A percentile compares a stretch with the other conserved stretches of the same genome.
phyloP scores from a whole-genome alignment of 768 basidiomycete species.

The Suillus subaureus region DNA sequence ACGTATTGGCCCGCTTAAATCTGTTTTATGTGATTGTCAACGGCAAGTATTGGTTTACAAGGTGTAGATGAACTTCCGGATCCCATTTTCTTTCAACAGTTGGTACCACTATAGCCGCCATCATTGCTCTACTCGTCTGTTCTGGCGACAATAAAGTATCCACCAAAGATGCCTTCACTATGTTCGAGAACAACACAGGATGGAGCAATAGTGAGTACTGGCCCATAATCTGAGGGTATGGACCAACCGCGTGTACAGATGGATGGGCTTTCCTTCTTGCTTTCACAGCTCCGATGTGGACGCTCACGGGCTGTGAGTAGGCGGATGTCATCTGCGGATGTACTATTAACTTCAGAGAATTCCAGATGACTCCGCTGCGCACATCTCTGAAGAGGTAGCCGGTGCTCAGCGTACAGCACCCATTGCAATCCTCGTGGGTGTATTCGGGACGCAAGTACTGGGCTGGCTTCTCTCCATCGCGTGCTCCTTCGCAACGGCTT shows the following conservation, averaged over 20 bases:
- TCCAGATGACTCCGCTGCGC: conserved; percentile 74
- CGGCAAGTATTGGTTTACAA: conserved; percentile 37
- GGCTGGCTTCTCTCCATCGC: conserved; percentile 71
- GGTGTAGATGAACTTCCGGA: conserved; percentile 5
- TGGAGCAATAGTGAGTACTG: conserved; percentile 57
- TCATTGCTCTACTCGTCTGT: conserved; percentile 58
- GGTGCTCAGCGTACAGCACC: conserved; percentile 67
- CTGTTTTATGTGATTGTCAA: conserved; percentile 70
- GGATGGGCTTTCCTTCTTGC: conserved; percentile 76
- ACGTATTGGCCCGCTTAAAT: conserved; percentile 66
- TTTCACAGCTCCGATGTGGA: conserved; percentile 81
- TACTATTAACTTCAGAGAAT: conserved; percentile 5
- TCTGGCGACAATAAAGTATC: conserved; percentile 63
- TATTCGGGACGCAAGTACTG: conserved; percentile 56
- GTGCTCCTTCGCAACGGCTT: conserved; percentile 63
- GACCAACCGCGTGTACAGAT: conserved; percentile 38
- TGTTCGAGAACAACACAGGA: conserved; percentile 72
- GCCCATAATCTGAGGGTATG: neutral
- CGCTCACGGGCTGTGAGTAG: conserved; percentile 68
- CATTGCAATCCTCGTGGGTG: conserved; percentile 67
- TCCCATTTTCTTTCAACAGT: conserved; percentile 38
- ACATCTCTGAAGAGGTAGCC: conserved; percentile 72
- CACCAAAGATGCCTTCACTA: conserved; percentile 65
- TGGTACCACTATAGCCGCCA: conserved; percentile 65
- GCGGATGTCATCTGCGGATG: neutral